phyloP scores from a whole-genome alignment of 805 yeast genomes.

The Kazachstania viticola region DNA sequence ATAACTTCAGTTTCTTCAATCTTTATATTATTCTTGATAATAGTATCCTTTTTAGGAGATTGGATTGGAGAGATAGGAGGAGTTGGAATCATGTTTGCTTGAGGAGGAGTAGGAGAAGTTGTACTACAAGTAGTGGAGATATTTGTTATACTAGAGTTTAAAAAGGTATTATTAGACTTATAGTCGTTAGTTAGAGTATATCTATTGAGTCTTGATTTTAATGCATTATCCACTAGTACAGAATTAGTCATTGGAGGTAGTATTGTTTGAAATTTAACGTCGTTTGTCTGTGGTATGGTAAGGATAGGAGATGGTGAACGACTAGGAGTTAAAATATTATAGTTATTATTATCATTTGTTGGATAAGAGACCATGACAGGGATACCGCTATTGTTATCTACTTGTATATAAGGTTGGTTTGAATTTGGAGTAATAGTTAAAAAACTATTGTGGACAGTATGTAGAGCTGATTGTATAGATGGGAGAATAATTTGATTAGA shows the following conservation, averaged over 20 bases:
- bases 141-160: not conserved
- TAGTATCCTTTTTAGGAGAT: not conserved
- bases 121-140: not conserved
- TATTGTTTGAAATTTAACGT: no score
- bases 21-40: not conserved
- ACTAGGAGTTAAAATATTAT: not conserved
- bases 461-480: no score
- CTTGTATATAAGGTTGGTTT: not conserved
- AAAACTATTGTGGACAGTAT: no score
- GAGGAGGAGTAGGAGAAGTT: not conserved
- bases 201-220: slow-evolving; percentile 13
- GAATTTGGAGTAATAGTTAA: no score
- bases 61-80: not conserved
- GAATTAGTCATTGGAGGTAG: slow-evolving; percentile 11
- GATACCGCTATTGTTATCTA: not conserved
- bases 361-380: not conserved
- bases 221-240: slow-evolving; percentile 11
- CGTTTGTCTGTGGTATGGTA: no score
- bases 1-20: not conserved
- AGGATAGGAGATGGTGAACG: no score
- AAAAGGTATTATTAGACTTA: slow-evolving; percentile 3
- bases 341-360: not conserved
- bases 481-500: no score
- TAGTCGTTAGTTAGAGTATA: no score
- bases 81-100: not conserved